These are phyloP conservation scores for Psilocybe sp. DNA, from an alignment of 768 basidiomycete species.

Conservation along the genomic window DNA sequence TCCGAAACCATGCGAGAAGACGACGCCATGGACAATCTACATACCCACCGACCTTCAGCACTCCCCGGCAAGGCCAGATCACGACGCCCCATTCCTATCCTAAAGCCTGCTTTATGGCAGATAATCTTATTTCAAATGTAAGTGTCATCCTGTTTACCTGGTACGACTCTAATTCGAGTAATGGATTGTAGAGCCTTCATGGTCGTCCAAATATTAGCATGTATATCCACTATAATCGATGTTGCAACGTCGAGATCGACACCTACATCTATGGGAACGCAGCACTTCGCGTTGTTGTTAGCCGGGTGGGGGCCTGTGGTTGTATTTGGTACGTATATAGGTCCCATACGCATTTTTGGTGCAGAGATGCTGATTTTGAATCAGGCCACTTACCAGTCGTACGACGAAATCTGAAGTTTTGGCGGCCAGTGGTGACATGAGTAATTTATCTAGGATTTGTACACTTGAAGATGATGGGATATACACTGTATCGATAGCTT, in stretches of 20 bases:
- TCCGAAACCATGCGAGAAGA: too few species aligned
- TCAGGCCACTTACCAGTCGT: conserved; percentile 36
- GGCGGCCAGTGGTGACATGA: conserved; percentile 20
- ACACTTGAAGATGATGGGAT: conserved; percentile 1
- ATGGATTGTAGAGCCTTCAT: conserved; percentile 35
- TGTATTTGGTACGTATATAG: conserved; percentile 42
- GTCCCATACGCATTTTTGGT: neutral
- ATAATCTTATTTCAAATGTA: conserved; percentile 58
- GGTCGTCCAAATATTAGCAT: conserved; percentile 43
- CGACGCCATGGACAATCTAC: too few species aligned
- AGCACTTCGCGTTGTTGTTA: conserved; percentile 59
- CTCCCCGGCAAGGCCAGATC: neutral
- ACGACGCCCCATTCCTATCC: conserved; percentile 24
- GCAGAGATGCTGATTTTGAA: neutral
- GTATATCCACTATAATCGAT: conserved; percentile 52
- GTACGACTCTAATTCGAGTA: neutral
- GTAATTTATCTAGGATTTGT: neutral
- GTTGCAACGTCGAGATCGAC: conserved; percentile 29
- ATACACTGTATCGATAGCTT: neutral
- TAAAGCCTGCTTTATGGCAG: conserved; percentile 46
- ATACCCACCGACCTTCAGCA: too few species aligned
- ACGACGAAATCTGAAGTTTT: conserved; percentile 35
- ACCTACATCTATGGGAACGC: conserved; percentile 60
- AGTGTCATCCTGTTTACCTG: conserved; percentile 7
- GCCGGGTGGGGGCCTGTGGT: conserved; percentile 59